phyloP scores from a whole-genome alignment of 257 asterid genomes.

The Solanum paucissectum region DNA sequence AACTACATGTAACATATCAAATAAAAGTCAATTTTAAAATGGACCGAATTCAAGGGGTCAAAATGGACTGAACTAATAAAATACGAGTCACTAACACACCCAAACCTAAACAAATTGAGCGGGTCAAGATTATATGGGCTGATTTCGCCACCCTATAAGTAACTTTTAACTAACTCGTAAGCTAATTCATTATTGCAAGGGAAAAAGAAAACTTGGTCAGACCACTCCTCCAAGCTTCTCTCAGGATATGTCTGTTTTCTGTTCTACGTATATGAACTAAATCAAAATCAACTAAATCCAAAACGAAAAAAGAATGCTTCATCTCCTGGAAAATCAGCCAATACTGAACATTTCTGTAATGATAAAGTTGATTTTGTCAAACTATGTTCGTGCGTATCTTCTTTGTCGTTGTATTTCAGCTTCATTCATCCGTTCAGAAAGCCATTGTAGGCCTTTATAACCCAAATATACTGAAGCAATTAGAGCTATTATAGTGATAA shows the following conservation, averaged over 20 bases:
- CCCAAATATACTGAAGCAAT: conserved; percentile 39
- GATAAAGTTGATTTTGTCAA: not conserved
- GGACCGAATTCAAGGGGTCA: not conserved
- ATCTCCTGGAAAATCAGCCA: not conserved
- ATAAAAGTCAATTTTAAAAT: not conserved
- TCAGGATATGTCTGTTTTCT: not conserved
- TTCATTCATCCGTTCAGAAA: conserved; percentile 83
- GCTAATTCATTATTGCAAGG: not conserved
- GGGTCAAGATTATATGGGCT: not conserved
- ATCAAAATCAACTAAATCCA: not conserved
- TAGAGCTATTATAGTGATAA: conserved; percentile 17
- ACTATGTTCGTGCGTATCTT: conserved; percentile 21
- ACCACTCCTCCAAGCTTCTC: not conserved
- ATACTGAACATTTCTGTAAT: not conserved
- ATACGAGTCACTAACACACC: not conserved
- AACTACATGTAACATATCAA: not conserved
- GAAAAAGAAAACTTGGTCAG: not conserved
- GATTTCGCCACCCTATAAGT: not conserved
- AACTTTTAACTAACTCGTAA: not conserved
- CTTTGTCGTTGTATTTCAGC: conserved; percentile 44
- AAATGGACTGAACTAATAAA: not conserved
- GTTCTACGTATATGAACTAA: not conserved
- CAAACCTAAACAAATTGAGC: not conserved
- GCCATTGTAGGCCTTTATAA: conserved; percentile 53
- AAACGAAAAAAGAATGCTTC: not conserved